Evolutionary conservation across 2,329 filamentous ascomycete species (phyloP), one percentile per base, ranked within the genome.

Genomic region (Davidsoniella australis): DNA sequence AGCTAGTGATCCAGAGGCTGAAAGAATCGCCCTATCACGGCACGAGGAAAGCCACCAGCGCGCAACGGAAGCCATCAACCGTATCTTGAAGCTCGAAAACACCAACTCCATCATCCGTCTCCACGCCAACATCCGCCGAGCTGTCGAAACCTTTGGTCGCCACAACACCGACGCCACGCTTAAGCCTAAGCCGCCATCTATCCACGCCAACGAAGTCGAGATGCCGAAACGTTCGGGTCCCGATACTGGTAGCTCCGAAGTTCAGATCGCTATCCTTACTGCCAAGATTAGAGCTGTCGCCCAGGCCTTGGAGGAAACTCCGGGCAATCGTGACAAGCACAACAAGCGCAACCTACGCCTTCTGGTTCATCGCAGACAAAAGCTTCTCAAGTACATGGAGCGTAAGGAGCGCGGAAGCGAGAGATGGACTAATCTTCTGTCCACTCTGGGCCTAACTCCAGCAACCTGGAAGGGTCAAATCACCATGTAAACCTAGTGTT

Each of bases 251-350:
- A 94, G 85, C 58, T 85, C 85, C 5, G 91, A 98, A 66, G 93
- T 98, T n/a, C 91, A 98, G 69, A 86, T 93, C 56, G 88, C 87
- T 42, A 93, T 98, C 57, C 65, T 98, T 62, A 98, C 91, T 2
- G 76, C 86, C 51, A 96, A 95, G 73, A 98, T 98, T 61, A 73
- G 85, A 55, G 79, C 82, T 20, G 64, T 98, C 45, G 80, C 83
- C 14, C 72, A 82, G 56, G 79, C 81, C 56, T 65, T 94, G 47
- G 72, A 82, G 59, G 71, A 68, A 40, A 74, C 78, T 53, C 66
- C 70, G 57, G 85, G 82, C 4, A 76, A 82, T 63, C 86, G 82
- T 62, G 91, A 98, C 62, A 94, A 93, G 70, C 76, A 86, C 62
- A 95, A 95, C 68, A 94, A 93, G 75, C 75, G 88, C 53, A 94